phyloP scores from a whole-genome alignment of 768 basidiomycete species.

The Stropharia rugosoannulata region DNA sequence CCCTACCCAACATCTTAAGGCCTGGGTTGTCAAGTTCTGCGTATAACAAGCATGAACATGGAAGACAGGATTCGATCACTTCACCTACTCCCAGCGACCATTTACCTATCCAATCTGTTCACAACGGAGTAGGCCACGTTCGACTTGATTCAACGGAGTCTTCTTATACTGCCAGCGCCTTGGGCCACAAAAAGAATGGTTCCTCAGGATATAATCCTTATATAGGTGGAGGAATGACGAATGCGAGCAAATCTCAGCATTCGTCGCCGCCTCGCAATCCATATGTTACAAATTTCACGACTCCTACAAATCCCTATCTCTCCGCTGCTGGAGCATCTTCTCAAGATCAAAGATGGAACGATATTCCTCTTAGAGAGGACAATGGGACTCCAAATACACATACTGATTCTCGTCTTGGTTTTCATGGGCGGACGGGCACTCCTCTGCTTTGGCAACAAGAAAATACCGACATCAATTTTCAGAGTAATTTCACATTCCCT shows the following conservation, averaged over 20 bases:
- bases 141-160: constrained; percentile 12
- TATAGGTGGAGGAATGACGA: constrained; percentile 5
- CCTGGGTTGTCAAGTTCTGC: constrained; percentile 23
- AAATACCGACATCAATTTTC: constrained; percentile 1
- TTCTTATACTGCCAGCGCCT: not conserved
- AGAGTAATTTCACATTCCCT: constrained; percentile 27
- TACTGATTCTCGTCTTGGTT: constrained; percentile 7
- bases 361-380: not conserved
- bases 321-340: not conserved
- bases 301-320: constrained; percentile 5
- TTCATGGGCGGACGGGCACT: constrained; percentile 6
- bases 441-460: constrained; percentile 17
- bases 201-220: constrained; percentile 17
- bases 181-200: not conserved
- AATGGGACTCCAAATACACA: not conserved
- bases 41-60: too few relatives aligned
- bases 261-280: constrained; percentile 10
- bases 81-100: constrained; percentile 3
- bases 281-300: constrained; percentile 5
- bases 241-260: not conserved
- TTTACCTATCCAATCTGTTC: not conserved
- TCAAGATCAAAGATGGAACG: not conserved
- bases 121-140: constrained; percentile 9
- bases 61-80: too few relatives aligned
- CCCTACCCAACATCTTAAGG: constrained; percentile 40